These are phyloP conservation scores for Berkeleyomyces basicola DNA, from an alignment of 2,329 filamentous ascomycete genomes.

Conservation along the genomic window DNA sequence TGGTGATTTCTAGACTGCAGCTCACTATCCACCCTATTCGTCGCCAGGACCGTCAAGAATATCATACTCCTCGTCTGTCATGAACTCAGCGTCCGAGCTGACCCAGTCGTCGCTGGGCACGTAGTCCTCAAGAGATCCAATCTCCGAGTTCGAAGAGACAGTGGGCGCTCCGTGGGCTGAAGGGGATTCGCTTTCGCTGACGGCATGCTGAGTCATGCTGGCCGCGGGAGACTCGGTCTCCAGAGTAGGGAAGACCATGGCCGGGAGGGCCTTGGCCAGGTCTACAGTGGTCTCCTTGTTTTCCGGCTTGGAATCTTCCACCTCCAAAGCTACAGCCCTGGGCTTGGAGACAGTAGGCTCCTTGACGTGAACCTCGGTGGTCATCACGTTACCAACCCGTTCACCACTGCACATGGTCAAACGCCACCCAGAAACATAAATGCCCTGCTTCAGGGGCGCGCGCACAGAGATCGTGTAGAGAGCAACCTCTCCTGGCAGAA, in stretches of 20 bases:
- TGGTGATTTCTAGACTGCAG: background rate
- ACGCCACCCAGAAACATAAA: slow-evolving; percentile 78
- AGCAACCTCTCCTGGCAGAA: slow-evolving; percentile 58
- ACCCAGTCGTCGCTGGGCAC: slow-evolving; percentile 45
- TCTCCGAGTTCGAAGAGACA: slow-evolving; percentile 18
- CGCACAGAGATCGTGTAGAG: slow-evolving; percentile 75
- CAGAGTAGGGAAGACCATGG: slow-evolving; percentile 27
- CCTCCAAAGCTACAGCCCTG: slow-evolving; percentile 12
- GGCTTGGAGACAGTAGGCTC: slow-evolving; percentile 18
- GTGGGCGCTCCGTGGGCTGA: slow-evolving; percentile 24
- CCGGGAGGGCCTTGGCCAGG: slow-evolving; percentile 28
- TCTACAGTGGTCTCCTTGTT: slow-evolving; percentile 30
- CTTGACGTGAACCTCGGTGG: slow-evolving; percentile 75
- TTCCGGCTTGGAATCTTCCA: slow-evolving; percentile 26
- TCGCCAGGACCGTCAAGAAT: slow-evolving; percentile 90
- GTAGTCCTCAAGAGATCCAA: slow-evolving; percentile 29
- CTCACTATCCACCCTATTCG: slow-evolving; percentile 43
- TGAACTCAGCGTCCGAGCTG: slow-evolving; percentile 55
- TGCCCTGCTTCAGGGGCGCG: slow-evolving; percentile 52
- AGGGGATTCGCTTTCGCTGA: background rate
- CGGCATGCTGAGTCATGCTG: background rate
- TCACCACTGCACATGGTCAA: slow-evolving; percentile 64
- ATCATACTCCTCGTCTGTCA: slow-evolving; percentile 97
- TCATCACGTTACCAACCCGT: slow-evolving; percentile 83
- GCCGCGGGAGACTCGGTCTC: slow-evolving; percentile 15